Evolutionary conservation across 352 stramenopile genomes (phyloP), one percentile per base, ranked within the genome.

Genomic region (Phytophthora crassamura): DNA sequence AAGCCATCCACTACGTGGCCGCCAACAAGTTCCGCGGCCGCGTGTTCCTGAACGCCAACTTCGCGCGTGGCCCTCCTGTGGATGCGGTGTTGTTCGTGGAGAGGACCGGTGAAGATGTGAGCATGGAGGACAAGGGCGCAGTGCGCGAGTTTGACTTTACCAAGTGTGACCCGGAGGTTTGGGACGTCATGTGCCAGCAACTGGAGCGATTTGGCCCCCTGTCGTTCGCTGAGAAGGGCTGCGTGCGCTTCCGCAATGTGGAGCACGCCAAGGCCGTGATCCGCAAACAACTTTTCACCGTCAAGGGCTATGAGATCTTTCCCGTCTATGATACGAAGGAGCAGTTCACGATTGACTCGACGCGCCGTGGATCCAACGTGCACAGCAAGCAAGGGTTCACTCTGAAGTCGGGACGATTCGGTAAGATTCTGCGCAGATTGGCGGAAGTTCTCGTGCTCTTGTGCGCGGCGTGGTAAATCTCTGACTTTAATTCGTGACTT

Each of bases 281-380:
- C 20, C 70, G 71, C 0, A 81, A 78, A 40, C 70, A 82, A 18
- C 53, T 77, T 46, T 78, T 86, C 28, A 69, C 49, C 14, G 54
- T 91, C 38, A 68, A 78, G n/a, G 74, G 66, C 3, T 69, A 77
- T 28, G 77, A 87, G 18, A 81, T 94, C 36, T 77, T 89, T 32
- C 80, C 82, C 20, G 66, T 90, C 9, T 94, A 92, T 39, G 82
- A 91, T 41, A 78, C 76, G 6, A 81, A 89, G 43, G 83, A 88
- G 39, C 85, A 94, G 50, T 67, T 82, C 12, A 49, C 72, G 32
- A 75, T 77, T 56, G 82, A 89, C 64, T 67, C 67, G 16, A 86
- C 76, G n/a, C 64, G 80, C 12, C 46, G 56, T 40, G 64, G 67
- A 42, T 4, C 50, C 8, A 71, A 66, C 6, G 40, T 49, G 46